Conservation (phyloP, 768 basidiomycete species). For the Boletales sp. region DNA sequence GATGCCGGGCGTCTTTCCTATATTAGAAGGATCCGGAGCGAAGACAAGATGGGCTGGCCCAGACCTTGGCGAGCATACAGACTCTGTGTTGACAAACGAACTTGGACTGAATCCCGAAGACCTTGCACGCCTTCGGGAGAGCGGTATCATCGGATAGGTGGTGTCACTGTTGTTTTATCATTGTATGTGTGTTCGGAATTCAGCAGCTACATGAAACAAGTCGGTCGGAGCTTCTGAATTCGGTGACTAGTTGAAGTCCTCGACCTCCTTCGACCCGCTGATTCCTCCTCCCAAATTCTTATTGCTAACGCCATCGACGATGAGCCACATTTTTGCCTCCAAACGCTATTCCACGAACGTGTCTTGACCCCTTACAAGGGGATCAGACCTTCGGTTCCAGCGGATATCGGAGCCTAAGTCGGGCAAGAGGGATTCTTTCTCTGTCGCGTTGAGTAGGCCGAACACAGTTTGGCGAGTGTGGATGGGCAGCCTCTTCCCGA, state of each 20-base stretch:
- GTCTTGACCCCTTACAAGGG: slow-evolving; percentile 62
- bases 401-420: slow-evolving; percentile 71
- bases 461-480: slow-evolving; percentile 67
- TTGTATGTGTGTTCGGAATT: too few relatives aligned
- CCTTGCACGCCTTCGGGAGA: slow-evolving; percentile 36
- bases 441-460: slow-evolving; percentile 37
- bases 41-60: slow-evolving; percentile 68
- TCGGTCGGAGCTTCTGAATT: slow-evolving; percentile 31
- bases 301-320: slow-evolving; percentile 53
- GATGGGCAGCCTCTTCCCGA: slow-evolving; percentile 74
- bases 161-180: not conserved
- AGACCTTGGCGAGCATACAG: slow-evolving; percentile 58
- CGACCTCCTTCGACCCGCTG: slow-evolving; percentile 58
- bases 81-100: slow-evolving; percentile 43
- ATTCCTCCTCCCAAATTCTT: slow-evolving; percentile 61
- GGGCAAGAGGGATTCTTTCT: slow-evolving; percentile 62
- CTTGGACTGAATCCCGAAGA: slow-evolving; percentile 38
- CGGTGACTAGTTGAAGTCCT: slow-evolving; percentile 49
- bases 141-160: slow-evolving; percentile 38
- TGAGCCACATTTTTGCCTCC: slow-evolving; percentile 60
- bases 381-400: slow-evolving; percentile 51
- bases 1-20: slow-evolving; percentile 63
- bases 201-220: slow-evolving; percentile 38
- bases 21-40: slow-evolving; percentile 55
- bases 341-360: slow-evolving; percentile 69